A percentile compares a stretch with the other conserved stretches of the same genome.
These are phyloP conservation scores for Delphinella strobiligena DNA, from an alignment of 2,329 filamentous ascomycete species.

Conservation along the genomic window DNA sequence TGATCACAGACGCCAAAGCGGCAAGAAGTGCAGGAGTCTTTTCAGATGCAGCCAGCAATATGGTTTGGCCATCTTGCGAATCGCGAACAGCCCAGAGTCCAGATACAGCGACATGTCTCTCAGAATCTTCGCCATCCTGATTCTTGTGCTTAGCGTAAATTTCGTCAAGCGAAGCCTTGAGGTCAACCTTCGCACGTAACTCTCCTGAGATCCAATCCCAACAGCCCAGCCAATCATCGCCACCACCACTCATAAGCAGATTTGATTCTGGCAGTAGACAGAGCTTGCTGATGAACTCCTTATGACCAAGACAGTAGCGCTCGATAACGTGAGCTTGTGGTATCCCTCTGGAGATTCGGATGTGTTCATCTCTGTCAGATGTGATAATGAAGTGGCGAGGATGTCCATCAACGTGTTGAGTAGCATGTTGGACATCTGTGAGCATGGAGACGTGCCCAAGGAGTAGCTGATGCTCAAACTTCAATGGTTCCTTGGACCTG, in stretches of 20 bases:
- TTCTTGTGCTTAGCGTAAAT: background rate
- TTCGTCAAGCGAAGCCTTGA: slow-evolving; percentile 24
- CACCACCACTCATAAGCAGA: slow-evolving; percentile 74
- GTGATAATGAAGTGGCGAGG: slow-evolving; percentile 51
- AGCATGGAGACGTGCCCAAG: slow-evolving; percentile 94
- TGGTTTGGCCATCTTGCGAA: slow-evolving; percentile 1
- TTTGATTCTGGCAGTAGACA: slow-evolving; percentile 48
- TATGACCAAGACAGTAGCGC: slow-evolving; percentile 77
- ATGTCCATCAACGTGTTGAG: slow-evolving; percentile 33
- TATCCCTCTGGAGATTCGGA: slow-evolving; percentile 70
- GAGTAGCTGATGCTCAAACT: slow-evolving; percentile 65
- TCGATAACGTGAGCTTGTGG: slow-evolving; percentile 85
- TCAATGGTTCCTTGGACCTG: slow-evolving; percentile 33
- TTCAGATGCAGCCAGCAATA: slow-evolving; percentile 30
- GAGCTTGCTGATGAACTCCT: slow-evolving; percentile 68
- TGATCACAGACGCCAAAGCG: slow-evolving; percentile 25
- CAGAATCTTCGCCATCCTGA: slow-evolving; percentile 5
- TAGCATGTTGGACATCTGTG: slow-evolving; percentile 55
- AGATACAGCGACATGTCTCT: slow-evolving; percentile 30
- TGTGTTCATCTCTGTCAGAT: slow-evolving; percentile 66
- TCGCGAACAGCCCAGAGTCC: slow-evolving; percentile 34
- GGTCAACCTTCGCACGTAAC: slow-evolving; percentile 42
- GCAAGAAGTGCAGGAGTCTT: slow-evolving; percentile 50
- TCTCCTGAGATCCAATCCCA: slow-evolving; percentile 65
- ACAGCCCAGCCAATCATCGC: slow-evolving; percentile 63